phyloP scores from a whole-genome alignment of 192 early-diverging fungal species.

The Coemansia guatemalensis region DNA sequence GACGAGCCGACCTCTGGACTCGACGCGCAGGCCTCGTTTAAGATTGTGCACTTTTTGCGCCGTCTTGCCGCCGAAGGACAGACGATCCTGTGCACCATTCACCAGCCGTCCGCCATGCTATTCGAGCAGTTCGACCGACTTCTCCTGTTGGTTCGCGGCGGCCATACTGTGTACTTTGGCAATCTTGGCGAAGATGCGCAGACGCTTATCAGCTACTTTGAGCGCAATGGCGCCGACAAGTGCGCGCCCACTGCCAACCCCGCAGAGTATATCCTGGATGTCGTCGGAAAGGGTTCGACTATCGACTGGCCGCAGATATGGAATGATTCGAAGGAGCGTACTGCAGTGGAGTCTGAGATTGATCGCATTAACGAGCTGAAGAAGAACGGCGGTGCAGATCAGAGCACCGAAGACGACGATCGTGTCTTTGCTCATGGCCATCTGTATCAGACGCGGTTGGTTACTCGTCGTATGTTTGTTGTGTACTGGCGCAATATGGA shows the following conservation, averaged over 20 bases:
- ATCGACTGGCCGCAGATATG: slow-evolving; percentile 58
- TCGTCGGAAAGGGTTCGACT: slow-evolving; percentile 63
- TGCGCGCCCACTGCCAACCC: slow-evolving; percentile 71
- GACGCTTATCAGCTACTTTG: slow-evolving; percentile 72
- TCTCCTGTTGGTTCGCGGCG: slow-evolving; percentile 76
- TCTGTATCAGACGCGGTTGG: slow-evolving; percentile 55
- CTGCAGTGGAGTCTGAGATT: slow-evolving; percentile 26
- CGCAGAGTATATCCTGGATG: slow-evolving; percentile 85
- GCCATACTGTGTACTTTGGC: slow-evolving; percentile 79
- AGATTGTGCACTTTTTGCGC: slow-evolving; percentile 73
- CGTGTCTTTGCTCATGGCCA: slow-evolving; percentile 31
- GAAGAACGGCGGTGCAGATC: slow-evolving; percentile 3
- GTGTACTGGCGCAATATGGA: slow-evolving; percentile 69
- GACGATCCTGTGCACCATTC: slow-evolving; percentile 80
- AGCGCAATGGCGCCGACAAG: slow-evolving; percentile 64
- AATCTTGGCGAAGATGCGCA: slow-evolving; percentile 68
- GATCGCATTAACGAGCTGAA: slow-evolving; percentile 45
- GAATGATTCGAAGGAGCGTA: slow-evolving; percentile 46
- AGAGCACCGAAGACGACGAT: slow-evolving; percentile 21
- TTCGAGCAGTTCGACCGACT: slow-evolving; percentile 87
- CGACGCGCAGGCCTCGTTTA: slow-evolving; percentile 74
- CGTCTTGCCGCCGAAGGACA: slow-evolving; percentile 63
- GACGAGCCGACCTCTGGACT: slow-evolving; percentile 90
- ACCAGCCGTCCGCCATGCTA: slow-evolving; percentile 81
- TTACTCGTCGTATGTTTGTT: slow-evolving; percentile 65